phyloP scores from a whole-genome alignment of 768 basidiomycete genomes.

The Amyloporia xantha region DNA sequence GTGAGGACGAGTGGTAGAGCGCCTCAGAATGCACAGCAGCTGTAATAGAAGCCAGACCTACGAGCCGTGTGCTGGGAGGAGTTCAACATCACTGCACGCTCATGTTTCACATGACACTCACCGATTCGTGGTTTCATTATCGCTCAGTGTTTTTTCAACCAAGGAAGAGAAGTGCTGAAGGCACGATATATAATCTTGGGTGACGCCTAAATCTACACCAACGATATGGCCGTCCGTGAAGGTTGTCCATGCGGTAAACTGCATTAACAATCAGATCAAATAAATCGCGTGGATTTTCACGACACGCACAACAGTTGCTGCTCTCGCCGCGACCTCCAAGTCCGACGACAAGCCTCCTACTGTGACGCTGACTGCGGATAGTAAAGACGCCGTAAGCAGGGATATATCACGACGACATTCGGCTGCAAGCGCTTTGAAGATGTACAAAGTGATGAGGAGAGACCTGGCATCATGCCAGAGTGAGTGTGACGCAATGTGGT shows the following conservation, averaged over 20 bases:
- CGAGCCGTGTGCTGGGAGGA: constrained; percentile 61
- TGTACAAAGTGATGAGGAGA: constrained; percentile 76
- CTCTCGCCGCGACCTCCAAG: constrained; percentile 68
- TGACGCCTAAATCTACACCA: constrained; percentile 66
- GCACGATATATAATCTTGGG: constrained; percentile 62
- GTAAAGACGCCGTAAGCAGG: constrained; percentile 62
- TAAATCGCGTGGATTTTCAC: not conserved
- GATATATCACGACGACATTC: constrained; percentile 85
- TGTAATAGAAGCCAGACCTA: constrained; percentile 79
- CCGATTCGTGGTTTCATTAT: constrained; percentile 75
- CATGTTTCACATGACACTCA: constrained; percentile 20
- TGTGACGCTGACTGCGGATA: constrained; percentile 56
- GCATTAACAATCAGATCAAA: constrained; percentile 2
- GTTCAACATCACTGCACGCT: not conserved
- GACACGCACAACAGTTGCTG: constrained; percentile 69
- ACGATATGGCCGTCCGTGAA: constrained; percentile 84
- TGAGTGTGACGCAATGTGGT: constrained; percentile 1
- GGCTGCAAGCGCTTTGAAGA: constrained; percentile 73
- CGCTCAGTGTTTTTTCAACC: constrained; percentile 45
- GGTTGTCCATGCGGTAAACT: constrained; percentile 92
- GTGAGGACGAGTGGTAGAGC: constrained; percentile 61
- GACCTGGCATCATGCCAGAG: constrained; percentile 35
- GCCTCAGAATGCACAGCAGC: constrained; percentile 82
- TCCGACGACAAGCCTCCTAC: constrained; percentile 53
- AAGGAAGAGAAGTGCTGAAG: constrained; percentile 60